phyloP scores from a whole-genome alignment of 306 rosid genomes.

The Corylus avellana region DNA sequence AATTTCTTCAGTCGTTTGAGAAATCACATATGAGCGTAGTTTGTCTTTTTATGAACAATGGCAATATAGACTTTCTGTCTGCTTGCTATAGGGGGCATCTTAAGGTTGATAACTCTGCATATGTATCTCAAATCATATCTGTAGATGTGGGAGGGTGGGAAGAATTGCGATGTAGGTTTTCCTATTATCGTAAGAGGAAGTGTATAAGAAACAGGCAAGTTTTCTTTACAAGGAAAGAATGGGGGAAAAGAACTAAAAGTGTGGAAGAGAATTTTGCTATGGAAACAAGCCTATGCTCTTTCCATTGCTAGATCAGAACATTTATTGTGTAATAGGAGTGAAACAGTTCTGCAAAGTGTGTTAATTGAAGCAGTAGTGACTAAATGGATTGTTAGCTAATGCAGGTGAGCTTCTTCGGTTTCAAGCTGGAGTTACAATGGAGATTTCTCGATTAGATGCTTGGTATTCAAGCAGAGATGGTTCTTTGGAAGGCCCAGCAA shows the following conservation, averaged over 20 bases:
- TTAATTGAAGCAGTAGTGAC: conserved; percentile 18
- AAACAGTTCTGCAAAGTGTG: background rate
- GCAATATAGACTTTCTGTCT: background rate
- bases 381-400: conserved; percentile 30
- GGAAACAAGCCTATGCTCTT: background rate
- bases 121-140: background rate
- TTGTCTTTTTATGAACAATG: background rate
- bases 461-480: conserved; percentile 79
- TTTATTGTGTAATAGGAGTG: background rate
- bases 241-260: background rate
- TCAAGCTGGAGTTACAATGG: conserved; percentile 90
- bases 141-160: background rate
- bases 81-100: background rate
- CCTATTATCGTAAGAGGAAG: background rate
- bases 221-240: background rate
- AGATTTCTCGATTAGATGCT: conserved; percentile 88
- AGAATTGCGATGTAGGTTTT: background rate
- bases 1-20: background rate
- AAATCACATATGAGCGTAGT: background rate
- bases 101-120: background rate
- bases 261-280: background rate
- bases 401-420: conserved; percentile 96
- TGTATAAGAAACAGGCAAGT: background rate
- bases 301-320: background rate
- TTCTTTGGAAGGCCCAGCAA: conserved; percentile 61